Conservation (phyloP, 2,329 filamentous ascomycete genomes). For the Aspergillus viridinutans region DNA sequence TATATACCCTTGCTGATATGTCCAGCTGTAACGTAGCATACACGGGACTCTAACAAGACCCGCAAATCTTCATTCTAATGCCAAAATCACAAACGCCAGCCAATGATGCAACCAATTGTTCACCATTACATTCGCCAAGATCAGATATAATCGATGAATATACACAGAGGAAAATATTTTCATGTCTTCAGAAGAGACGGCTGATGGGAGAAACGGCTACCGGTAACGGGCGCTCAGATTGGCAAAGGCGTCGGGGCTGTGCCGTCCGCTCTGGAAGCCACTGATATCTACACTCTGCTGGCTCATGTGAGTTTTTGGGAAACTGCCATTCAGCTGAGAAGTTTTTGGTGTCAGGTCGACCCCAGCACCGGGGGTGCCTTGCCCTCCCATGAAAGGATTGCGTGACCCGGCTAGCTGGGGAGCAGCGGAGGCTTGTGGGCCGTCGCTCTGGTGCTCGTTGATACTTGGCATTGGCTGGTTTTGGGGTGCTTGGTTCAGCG, state of each 20-base stretch:
- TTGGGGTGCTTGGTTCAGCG: slow-evolving; percentile 20
- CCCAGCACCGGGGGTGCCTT: not conserved
- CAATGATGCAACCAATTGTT: slow-evolving; percentile 8
- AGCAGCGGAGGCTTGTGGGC: slow-evolving; percentile 17
- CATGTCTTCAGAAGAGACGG: not conserved
- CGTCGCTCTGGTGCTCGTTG: not conserved
- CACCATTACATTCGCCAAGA: slow-evolving; percentile 6
- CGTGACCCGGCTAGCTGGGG: slow-evolving; percentile 20
- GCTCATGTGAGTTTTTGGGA: slow-evolving; percentile 39
- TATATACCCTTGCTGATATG: not conserved
- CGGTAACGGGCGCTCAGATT: slow-evolving; percentile 46
- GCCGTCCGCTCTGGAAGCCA: slow-evolving; percentile 44
- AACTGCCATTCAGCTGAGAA: slow-evolving; percentile 13
- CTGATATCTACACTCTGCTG: slow-evolving; percentile 48
- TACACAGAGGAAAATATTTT: slow-evolving; percentile 1
- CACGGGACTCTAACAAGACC: not conserved
- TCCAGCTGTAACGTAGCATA: not conserved
- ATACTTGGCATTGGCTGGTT: slow-evolving; percentile 16
- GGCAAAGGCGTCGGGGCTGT: slow-evolving; percentile 50
- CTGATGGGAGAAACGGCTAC: slow-evolving; percentile 8
- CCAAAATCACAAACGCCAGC: slow-evolving; percentile 1
- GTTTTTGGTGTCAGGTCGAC: slow-evolving; percentile 14
- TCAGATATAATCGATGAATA: slow-evolving; percentile 2
- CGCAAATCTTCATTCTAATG: not conserved
- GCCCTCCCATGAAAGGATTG: slow-evolving; percentile 21